phyloP scores from a whole-genome alignment of 306 rosid species.

The Rosa rugosa region DNA sequence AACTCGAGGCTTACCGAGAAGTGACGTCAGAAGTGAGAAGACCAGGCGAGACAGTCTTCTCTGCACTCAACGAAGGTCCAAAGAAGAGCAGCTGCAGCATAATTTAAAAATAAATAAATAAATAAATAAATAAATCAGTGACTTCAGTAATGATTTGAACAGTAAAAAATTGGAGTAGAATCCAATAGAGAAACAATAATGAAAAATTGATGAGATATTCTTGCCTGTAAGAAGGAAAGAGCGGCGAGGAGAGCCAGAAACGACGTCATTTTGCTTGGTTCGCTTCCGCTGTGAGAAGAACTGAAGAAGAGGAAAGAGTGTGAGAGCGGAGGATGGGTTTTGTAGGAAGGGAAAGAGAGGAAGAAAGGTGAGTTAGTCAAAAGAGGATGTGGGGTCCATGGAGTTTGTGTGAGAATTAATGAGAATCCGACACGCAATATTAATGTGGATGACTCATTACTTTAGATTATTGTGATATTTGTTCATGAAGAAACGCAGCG shows the following conservation, averaged over 20 bases:
- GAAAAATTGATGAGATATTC: background rate
- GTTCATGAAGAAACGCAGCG: background rate
- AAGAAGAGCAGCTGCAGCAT: conserved; percentile 50
- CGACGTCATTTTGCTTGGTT: conserved; percentile 28
- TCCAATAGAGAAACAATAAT: no score
- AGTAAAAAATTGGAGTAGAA: no score
- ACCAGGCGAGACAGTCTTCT: conserved; percentile 26
- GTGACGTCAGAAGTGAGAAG: conserved; percentile 18
- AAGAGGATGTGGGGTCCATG: background rate
- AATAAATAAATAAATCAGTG: background rate
- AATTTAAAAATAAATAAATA: conserved; percentile 13
- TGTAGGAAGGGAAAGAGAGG: background rate
- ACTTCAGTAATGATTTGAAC: background rate
- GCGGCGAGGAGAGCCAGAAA: conserved; percentile 30
- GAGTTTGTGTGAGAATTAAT: conserved; percentile 3
- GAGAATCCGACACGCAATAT: conserved; percentile 30
- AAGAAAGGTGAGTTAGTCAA: background rate
- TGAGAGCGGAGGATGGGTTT: background rate
- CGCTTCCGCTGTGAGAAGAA: background rate
- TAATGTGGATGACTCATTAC: background rate
- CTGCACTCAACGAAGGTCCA: conserved; percentile 41
- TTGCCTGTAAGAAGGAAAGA: conserved; percentile 52
- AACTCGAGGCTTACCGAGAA: conserved; percentile 30
- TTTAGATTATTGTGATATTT: background rate
- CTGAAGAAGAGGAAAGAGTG: background rate